These are phyloP conservation scores for Teratosphaeria pseudoeucalypti DNA, from an alignment of 2,329 filamentous ascomycete species.

Conservation along the genomic window DNA sequence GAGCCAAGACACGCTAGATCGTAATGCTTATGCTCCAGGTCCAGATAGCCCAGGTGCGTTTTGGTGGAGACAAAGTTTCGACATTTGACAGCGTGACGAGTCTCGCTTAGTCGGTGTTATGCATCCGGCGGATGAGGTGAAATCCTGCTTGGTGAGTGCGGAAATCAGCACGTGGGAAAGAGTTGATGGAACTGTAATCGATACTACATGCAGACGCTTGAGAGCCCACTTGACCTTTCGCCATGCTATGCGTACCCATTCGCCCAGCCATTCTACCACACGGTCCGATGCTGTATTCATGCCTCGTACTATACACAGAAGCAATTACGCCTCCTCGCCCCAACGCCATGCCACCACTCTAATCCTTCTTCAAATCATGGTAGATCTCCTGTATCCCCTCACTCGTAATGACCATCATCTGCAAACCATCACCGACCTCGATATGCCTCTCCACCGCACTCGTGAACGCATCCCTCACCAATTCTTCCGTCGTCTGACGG, in stretches of 20 bases:
- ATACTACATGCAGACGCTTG: no score
- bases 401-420: slow-evolving; percentile 87
- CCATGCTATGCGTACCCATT: background rate
- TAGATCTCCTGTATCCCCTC: slow-evolving; percentile 81
- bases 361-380: slow-evolving; percentile 82
- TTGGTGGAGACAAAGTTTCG: no score
- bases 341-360: slow-evolving; percentile 1
- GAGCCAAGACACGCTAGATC: no score
- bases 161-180: no score
- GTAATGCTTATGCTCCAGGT: no score
- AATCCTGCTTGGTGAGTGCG: no score
- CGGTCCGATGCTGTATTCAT: background rate
- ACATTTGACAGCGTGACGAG: no score
- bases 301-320: background rate
- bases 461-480: slow-evolving; percentile 96
- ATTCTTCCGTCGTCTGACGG: slow-evolving; percentile 62
- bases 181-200: no score
- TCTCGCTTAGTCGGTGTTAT: no score
- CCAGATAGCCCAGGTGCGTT: no score
- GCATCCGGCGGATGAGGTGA: no score
- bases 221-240: background rate
- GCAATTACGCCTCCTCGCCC: background rate
- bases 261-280: background rate
- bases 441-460: slow-evolving; percentile 98
- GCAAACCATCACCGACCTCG: slow-evolving; percentile 90